phyloP scores from a whole-genome alignment of 2,329 filamentous ascomycete species.

The Colletotrichum karsti region DNA sequence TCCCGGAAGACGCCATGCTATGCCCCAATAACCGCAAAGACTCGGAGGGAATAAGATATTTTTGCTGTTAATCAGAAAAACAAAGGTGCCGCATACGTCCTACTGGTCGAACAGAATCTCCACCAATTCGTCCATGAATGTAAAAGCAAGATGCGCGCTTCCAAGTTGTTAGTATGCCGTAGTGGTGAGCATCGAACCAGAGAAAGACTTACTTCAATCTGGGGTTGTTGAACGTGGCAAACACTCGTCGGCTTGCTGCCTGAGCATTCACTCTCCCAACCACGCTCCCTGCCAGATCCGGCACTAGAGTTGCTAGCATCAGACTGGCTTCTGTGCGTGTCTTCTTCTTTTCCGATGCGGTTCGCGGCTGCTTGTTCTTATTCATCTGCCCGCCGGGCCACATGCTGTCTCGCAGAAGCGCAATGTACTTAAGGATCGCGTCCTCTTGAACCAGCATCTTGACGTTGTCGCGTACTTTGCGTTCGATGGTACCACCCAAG shows the following conservation, averaged over 20 bases:
- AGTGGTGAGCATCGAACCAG: constrained; percentile 29
- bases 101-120: constrained; percentile 67
- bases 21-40: not conserved
- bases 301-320: constrained; percentile 88
- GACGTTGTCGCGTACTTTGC: constrained; percentile 89
- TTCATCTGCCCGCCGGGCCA: constrained; percentile 78
- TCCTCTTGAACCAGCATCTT: constrained; percentile 80
- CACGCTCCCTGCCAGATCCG: constrained; percentile 91
- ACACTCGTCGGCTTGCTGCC: constrained; percentile 85
- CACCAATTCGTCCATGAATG: constrained; percentile 75
- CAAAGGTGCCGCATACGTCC: not conserved
- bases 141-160: constrained; percentile 75
- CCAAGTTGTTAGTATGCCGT: constrained; percentile 10
- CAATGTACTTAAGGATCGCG: constrained; percentile 78
- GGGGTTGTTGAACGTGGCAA: constrained; percentile 91
- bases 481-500: constrained; percentile 93
- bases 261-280: constrained; percentile 93
- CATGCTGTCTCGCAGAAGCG: constrained; percentile 76
- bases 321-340: constrained; percentile 88
- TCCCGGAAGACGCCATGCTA: not conserved
- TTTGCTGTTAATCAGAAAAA: not conserved
- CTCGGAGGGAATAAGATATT: not conserved
- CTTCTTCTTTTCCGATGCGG: constrained; percentile 76
- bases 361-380: constrained; percentile 64
- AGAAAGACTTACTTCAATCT: constrained; percentile 78